Evolutionary conservation across 2,329 filamentous ascomycete genomes (phyloP), one percentile per base, ranked within the genome.

Genomic region (Pyrenophora teres): DNA sequence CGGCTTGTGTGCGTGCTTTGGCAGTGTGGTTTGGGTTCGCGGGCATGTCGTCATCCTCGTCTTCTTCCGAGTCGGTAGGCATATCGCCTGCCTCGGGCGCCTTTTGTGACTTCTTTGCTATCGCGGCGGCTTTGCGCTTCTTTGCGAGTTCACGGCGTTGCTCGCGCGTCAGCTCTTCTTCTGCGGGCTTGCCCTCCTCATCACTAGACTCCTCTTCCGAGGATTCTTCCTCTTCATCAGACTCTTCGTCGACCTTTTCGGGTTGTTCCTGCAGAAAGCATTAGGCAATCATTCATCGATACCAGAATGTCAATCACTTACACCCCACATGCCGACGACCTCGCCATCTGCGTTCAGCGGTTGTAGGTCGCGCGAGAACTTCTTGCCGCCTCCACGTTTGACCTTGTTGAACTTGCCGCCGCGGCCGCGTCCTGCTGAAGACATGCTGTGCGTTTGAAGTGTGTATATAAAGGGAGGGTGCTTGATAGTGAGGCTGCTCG

Each of bases 351-450:
- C 87, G 69, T 97, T 92, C 68, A 94, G 78, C 16, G 92, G 92
- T 74, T 90, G 87, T 40, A 97, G 86, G 74, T 97, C 87, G 62
- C 91, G 88, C 62, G 92, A 97, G 79, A 95, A 99, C 71, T 96
- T 88, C 78, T 97, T 96, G 70, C 94, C 94, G 57, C 93, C 92
- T 82, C 93, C 93, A 77, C 93, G 84, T 65, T 90, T 92, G 63
- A 88, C 91, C 81, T 97, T 97, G 80, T 86, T 89, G 76, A 93
- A 96, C 79, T 97, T 97, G 77, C 92, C 91, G 68, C 89, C 92
- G 72, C 92, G 89, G 65, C 90, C 92, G 72, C 91, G 74, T 63
- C 75, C 74, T 63, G 75, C 74, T 54, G 87, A 79, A 74, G 82
- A 81, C 76, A 80, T 82, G 57, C 56, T 67, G 62, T 59, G 46